A percentile compares a stretch with the other conserved stretches of the same genome.
These are phyloP conservation scores for Colletotrichum somersetense DNA, from an alignment of 2,329 filamentous ascomycete genomes.

Conservation along the genomic window DNA sequence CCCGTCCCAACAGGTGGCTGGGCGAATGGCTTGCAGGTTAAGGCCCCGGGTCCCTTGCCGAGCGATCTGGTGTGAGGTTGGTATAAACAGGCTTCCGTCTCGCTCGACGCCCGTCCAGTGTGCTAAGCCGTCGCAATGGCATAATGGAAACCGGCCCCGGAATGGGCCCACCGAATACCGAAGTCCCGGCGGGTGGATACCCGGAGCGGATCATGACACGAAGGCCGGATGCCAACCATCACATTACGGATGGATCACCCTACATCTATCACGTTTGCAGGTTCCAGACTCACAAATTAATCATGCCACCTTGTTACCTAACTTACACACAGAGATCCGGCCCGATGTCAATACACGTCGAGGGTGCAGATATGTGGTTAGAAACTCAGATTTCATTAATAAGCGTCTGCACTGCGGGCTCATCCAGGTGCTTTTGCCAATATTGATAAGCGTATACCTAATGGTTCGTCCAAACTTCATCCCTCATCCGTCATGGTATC, in stretches of 20 bases:
- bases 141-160: background rate
- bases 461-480: background rate
- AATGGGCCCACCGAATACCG: background rate
- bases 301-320: background rate
- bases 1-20: too few species aligned
- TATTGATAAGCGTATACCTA: background rate
- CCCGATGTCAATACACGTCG: background rate
- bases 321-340: background rate
- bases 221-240: background rate
- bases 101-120: background rate
- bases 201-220: background rate
- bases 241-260: background rate
- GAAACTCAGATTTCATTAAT: background rate
- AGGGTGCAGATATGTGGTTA: background rate
- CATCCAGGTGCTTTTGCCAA: background rate
- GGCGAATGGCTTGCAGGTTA: background rate
- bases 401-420: background rate
- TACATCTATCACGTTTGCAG: background rate
- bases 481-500: constrained; percentile 2
- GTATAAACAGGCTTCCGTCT: background rate
- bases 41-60: background rate
- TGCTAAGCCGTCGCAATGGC: background rate
- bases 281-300: background rate
- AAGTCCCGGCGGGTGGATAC: background rate
- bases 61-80: background rate